These are phyloP conservation scores for Knufia fluminis DNA, from an alignment of 2,329 filamentous ascomycete species.

Conservation along the genomic window DNA sequence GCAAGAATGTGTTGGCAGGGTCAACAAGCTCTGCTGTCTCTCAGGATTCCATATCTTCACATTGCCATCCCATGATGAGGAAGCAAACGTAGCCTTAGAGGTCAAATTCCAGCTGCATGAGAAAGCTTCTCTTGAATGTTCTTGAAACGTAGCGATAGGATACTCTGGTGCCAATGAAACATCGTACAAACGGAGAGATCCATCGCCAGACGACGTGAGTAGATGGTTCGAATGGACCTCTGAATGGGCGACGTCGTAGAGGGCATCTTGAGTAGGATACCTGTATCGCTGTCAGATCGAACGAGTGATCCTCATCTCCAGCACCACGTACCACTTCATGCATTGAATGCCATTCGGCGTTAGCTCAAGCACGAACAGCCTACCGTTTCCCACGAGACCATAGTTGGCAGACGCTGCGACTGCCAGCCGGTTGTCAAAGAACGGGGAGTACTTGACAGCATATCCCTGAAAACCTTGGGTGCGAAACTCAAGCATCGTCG, in stretches of 20 bases:
- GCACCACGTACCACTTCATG: conserved; percentile 59
- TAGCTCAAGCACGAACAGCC: conserved; percentile 73
- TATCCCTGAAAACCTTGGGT: conserved; percentile 94
- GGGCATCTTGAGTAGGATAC: conserved; percentile 93
- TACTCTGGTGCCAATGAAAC: conserved; percentile 64
- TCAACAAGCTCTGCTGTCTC: conserved; percentile 61
- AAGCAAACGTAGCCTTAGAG: conserved; percentile 81
- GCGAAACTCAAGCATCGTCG: conserved; percentile 79
- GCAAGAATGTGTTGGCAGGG: conserved; percentile 83
- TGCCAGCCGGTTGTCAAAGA: conserved; percentile 89
- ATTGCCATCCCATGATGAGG: conserved; percentile 91
- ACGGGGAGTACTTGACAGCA: conserved; percentile 95
- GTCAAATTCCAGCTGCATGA: conserved; percentile 87
- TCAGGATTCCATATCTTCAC: conserved; percentile 93
- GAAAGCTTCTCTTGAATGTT: conserved; percentile 89
- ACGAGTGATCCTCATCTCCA: neutral
- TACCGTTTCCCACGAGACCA: conserved; percentile 91
- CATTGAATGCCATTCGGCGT: conserved; percentile 74
- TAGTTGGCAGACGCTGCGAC: conserved; percentile 90
- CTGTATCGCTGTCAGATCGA: conserved; percentile 34
- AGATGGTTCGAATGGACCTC: conserved; percentile 95
- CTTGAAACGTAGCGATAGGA: conserved; percentile 83
- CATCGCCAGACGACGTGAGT: conserved; percentile 80
- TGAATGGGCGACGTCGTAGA: conserved; percentile 92
- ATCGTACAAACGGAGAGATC: conserved; percentile 90